Base-by-base conservation (phyloP, 1,284 basidiomycete species). In the Fomitopsis pinicola region DNA sequence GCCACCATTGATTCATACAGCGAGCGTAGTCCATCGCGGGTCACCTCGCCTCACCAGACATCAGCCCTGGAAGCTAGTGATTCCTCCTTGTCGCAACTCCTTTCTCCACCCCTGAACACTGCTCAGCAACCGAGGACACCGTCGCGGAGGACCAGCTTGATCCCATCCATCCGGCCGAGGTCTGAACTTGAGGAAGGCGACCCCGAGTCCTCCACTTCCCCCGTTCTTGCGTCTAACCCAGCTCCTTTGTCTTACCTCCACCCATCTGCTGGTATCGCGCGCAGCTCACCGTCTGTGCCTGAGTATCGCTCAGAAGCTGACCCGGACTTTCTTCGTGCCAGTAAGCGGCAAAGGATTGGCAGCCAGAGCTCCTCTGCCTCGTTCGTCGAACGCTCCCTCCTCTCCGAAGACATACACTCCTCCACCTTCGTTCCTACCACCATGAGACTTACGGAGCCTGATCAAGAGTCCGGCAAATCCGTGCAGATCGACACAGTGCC, bases 1-100 rank as follows among this genome's bases (percentile, higher is more conserved):
- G 82, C 76, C 82, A 89, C 80, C 78, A 89, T 89, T 88, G 84
- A 87, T 86, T 79, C 87, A 77, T 75, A 80, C 79, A 83, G 79
- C 69, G 76, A 79, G 72, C 75, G 80, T 76, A 78, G 75, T 78
- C 73, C 78, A 76, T 69, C 80, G 73, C 81, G 83, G 86, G 83
- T 83, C 72, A 73, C 71, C 71, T 72, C 73, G 73, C 70, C 73
- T 58, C 76, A 73, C 69, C 69, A 75, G 66, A 69, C 74, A 71
- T 65, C 77, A 72, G 76, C 78, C 71, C 78, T 83, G 79, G 79
- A 81, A 76, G 71, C 76, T 72, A 69, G 75, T 63, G 72, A 68
- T 66, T 63, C 66, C 58, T 42, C 63, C 26, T 42, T 59, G 54
- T 53, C 62, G 36, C 57, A 64, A 44, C 61, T 68, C 64, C 72